Percentiles rank a stretch among this genome's conserved stretches.
Conservation (phyloP, 1,284 basidiomycete genomes). For the Sphagnurus paluster region DNA sequence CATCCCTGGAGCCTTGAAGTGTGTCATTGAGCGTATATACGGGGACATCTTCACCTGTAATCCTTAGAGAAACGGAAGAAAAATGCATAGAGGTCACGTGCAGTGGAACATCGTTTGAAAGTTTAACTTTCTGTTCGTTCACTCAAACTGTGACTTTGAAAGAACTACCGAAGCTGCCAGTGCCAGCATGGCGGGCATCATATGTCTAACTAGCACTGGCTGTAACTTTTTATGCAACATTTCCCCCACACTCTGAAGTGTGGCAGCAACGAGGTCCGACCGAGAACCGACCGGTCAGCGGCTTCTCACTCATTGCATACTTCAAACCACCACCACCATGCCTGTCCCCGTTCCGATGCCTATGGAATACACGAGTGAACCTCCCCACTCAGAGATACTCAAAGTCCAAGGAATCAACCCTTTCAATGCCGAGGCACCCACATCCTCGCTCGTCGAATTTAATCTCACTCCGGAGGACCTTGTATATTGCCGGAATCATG, state of each 20-base stretch:
- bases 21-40: conserved; percentile 5
- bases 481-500: conserved; percentile 62
- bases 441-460: conserved; percentile 52
- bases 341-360: conserved; percentile 9
- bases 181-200: too few species aligned
- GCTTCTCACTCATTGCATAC: conserved; percentile 4
- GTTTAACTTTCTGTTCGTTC: too few species aligned
- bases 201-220: too few species aligned
- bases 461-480: conserved; percentile 56
- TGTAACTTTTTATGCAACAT: too few species aligned
- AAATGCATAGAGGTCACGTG: conserved; percentile 24
- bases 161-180: too few species aligned
- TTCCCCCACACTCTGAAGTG: neutral
- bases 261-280: conserved; percentile 10
- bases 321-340: neutral
- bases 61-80: conserved; percentile 5
- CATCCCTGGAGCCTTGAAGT: conserved; percentile 67
- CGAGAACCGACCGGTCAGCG: neutral
- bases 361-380: conserved; percentile 47
- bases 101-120: conserved; percentile 3
- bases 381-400: conserved; percentile 46
- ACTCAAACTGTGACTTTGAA: too few species aligned
- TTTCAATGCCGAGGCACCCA: conserved; percentile 60
- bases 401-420: conserved; percentile 46
- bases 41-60: neutral